Evolutionary conservation across 2,329 filamentous ascomycete species (phyloP).

Genomic region (Stachybotrys echinatus): DNA sequence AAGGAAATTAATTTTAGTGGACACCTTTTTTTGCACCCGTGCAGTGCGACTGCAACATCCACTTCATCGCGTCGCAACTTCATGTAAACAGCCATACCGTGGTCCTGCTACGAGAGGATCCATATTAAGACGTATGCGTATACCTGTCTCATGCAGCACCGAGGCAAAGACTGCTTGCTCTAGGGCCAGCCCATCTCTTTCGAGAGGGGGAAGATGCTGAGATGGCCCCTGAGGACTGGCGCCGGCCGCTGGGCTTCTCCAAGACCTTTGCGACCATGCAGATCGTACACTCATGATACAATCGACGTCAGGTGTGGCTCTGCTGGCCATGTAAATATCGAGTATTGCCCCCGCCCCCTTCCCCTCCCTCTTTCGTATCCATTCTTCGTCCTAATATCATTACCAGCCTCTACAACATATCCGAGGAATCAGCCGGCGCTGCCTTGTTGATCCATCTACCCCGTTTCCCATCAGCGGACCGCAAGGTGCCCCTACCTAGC

Average conservation of each 20-base stretch:
- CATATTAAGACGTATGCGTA: too few relatives aligned
- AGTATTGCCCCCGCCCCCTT: constrained; percentile 33
- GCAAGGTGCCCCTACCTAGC: constrained; percentile 26
- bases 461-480: constrained; percentile 29
- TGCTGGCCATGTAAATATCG: constrained; percentile 43
- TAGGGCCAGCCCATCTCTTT: too few relatives aligned
- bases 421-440: constrained; percentile 24
- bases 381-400: too few relatives aligned
- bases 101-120: too few relatives aligned
- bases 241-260: background rate
- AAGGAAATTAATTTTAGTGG: too few relatives aligned
- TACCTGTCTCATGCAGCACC: too few relatives aligned
- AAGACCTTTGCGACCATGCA: constrained; percentile 14
- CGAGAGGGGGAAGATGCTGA: constrained; percentile 16
- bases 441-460: constrained; percentile 54
- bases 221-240: constrained; percentile 6
- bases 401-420: constrained; percentile 47
- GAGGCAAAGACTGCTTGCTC: too few relatives aligned
- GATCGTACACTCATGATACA: constrained; percentile 24
- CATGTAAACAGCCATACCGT: too few relatives aligned
- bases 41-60: too few relatives aligned
- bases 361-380: constrained; percentile 8
- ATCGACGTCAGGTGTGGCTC: constrained; percentile 43
- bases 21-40: too few relatives aligned
- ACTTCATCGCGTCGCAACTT: too few relatives aligned